Conservation (phyloP, 2,329 filamentous ascomycete genomes). For the Cytospora paraplurivora region DNA sequence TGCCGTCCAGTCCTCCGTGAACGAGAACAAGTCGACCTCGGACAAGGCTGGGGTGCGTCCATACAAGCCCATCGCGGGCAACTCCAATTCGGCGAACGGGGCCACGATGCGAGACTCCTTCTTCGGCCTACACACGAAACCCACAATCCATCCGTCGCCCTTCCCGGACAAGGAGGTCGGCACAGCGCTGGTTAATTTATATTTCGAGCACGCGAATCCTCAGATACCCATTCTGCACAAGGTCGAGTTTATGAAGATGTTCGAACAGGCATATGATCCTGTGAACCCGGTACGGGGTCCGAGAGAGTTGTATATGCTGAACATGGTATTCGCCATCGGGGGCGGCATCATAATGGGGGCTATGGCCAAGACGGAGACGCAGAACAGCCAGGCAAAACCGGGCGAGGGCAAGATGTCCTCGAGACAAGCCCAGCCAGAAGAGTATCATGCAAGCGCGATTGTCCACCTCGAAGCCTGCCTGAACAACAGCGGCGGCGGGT, state of each 20-base stretch:
- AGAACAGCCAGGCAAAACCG: slow-evolving; percentile 27
- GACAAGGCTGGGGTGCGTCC: slow-evolving; percentile 65
- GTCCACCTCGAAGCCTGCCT: slow-evolving; percentile 88
- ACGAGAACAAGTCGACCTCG: slow-evolving; percentile 65
- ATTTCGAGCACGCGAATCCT: slow-evolving; percentile 95
- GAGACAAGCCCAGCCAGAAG: slow-evolving; percentile 76
- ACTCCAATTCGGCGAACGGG: slow-evolving; percentile 52
- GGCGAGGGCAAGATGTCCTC: slow-evolving; percentile 36
- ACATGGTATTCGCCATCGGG: slow-evolving; percentile 96
- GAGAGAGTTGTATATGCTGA: slow-evolving; percentile 87
- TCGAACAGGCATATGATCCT: slow-evolving; percentile 76
- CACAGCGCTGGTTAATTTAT: slow-evolving; percentile 72
- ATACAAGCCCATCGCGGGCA: slow-evolving; percentile 55
- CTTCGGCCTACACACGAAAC: slow-evolving; percentile 92
- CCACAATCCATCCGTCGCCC: slow-evolving; percentile 79
- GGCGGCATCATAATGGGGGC: slow-evolving; percentile 83
- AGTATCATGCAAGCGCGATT: slow-evolving; percentile 94
- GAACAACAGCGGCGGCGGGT: slow-evolving; percentile 79
- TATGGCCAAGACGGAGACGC: slow-evolving; percentile 27
- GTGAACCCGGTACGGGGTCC: slow-evolving; percentile 69
- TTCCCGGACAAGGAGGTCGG: slow-evolving; percentile 82
- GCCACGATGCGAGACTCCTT: slow-evolving; percentile 94
- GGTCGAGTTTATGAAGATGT: slow-evolving; percentile 84
- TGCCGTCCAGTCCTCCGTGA: slow-evolving; percentile 75
- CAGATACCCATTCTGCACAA: slow-evolving; percentile 93